Conservation (phyloP, 2,329 filamentous ascomycete species). For the Fusarium mundagurra region DNA sequence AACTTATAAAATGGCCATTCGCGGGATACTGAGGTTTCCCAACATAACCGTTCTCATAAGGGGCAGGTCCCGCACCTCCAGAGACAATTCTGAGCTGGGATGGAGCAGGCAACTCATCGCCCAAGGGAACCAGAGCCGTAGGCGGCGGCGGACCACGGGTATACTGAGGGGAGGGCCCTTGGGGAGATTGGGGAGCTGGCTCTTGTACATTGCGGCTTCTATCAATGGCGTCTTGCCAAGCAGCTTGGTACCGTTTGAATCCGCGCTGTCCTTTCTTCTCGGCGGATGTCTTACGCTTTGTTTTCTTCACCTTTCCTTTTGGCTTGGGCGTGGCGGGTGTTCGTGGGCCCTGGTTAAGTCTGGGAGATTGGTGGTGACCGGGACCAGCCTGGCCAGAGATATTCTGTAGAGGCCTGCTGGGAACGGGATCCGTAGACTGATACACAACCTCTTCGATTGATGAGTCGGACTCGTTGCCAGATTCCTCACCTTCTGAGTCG, state of each 20-base stretch:
- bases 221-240: slow-evolving; percentile 53
- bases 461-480: slow-evolving; percentile 51
- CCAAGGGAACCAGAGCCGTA: slow-evolving; percentile 6
- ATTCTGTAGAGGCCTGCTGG: slow-evolving; percentile 17
- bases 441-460: slow-evolving; percentile 41
- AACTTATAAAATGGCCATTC: slow-evolving; percentile 28
- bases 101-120: slow-evolving; percentile 28
- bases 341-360: slow-evolving; percentile 15
- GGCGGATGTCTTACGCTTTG: slow-evolving; percentile 42
- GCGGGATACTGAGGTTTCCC: slow-evolving; percentile 33
- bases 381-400: slow-evolving; percentile 21
- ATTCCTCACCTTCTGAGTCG: slow-evolving; percentile 63
- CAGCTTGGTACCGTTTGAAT: slow-evolving; percentile 59
- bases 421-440: slow-evolving; percentile 10
- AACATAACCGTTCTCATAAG: slow-evolving; percentile 44
- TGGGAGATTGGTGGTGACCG: slow-evolving; percentile 32
- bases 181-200: slow-evolving; percentile 19
- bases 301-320: slow-evolving; percentile 40
- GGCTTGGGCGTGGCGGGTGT: slow-evolving; percentile 28
- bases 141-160: slow-evolving; percentile 20
- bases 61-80: slow-evolving; percentile 34
- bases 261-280: slow-evolving; percentile 54
- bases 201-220: slow-evolving; percentile 36
- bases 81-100: slow-evolving; percentile 33
- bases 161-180: slow-evolving; percentile 10